These are phyloP conservation scores for Candida caryicola DNA, from an alignment of 805 yeast species.

Conservation along the genomic window DNA sequence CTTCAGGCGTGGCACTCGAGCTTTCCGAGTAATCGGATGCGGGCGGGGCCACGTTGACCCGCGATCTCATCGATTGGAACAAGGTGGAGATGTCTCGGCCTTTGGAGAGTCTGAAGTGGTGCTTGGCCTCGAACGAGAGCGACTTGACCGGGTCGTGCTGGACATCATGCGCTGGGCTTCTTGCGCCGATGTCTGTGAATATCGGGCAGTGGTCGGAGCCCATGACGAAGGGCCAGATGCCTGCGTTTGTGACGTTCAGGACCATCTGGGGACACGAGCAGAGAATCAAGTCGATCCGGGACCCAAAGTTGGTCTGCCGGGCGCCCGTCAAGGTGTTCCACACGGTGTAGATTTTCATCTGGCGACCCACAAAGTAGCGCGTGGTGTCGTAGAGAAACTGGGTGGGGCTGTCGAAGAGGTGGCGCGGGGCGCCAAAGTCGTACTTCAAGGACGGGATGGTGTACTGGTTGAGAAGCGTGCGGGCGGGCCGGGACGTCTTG, in stretches of 20 bases:
- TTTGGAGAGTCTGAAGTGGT: constrained; percentile 18
- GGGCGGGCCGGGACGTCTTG: constrained; percentile 26
- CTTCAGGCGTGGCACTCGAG: too few relatives aligned
- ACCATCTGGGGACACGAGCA: constrained; percentile 39
- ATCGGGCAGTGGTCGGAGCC: constrained; percentile 98
- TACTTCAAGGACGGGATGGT: constrained; percentile 19
- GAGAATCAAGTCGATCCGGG: constrained; percentile 79
- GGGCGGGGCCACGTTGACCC: too few relatives aligned
- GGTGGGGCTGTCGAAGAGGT: background rate
- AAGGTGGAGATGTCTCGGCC: constrained; percentile 33
- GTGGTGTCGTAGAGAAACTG: constrained; percentile 56
- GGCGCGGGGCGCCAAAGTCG: background rate
- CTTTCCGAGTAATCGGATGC: too few relatives aligned
- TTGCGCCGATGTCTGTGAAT: constrained; percentile 56
- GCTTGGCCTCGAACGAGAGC: constrained; percentile 21
- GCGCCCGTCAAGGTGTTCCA: constrained; percentile 83
- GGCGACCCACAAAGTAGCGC: constrained; percentile 53
- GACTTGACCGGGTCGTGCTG: too few relatives aligned
- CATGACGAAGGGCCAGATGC: constrained; percentile 64
- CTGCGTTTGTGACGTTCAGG: constrained; percentile 34
- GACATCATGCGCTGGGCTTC: constrained; percentile 5
- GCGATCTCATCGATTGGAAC: constrained; percentile 19
- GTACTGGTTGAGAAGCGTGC: constrained; percentile 29
- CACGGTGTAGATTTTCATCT: constrained; percentile 74
- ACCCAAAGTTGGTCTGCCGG: constrained; percentile 81